A percentile compares a stretch with the other conserved stretches of the same genome.
These are phyloP conservation scores for Clarireedia sp. DNA, from an alignment of 2,329 filamentous ascomycete species.

Conservation along the genomic window DNA sequence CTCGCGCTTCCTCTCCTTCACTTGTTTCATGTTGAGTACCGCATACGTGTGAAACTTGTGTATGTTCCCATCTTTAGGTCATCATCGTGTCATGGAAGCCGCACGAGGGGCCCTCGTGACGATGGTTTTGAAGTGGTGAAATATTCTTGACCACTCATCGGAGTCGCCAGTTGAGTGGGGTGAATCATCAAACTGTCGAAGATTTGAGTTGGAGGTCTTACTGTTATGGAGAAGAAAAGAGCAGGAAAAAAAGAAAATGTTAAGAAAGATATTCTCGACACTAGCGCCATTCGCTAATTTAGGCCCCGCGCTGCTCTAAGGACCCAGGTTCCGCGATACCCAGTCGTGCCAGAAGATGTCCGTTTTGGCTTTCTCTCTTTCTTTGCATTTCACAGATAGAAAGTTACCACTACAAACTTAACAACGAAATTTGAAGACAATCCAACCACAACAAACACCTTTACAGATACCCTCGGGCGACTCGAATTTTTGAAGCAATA, in stretches of 20 bases:
- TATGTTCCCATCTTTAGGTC: conserved; percentile 58
- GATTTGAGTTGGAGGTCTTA: conserved; percentile 71
- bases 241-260: conserved; percentile 11
- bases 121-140: conserved; percentile 73
- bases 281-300: conserved; percentile 10
- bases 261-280: conserved; percentile 6
- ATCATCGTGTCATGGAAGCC: conserved; percentile 59
- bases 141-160: conserved; percentile 63
- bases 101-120: conserved; percentile 57
- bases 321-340: neutral
- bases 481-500: no score
- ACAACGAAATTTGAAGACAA: no score
- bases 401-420: no score
- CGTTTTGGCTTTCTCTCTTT: no score
- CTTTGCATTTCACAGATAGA: no score
- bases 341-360: neutral
- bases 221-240: conserved; percentile 33
- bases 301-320: conserved; percentile 12
- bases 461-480: no score
- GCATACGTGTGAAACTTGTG: no score
- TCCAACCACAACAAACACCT: no score
- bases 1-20: neutral
- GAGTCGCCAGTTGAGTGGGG: conserved; percentile 60
- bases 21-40: neutral
- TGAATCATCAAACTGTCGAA: conserved; percentile 50